Evolutionary conservation across 257 asterid genomes (phyloP).

Genomic region (Osmanthus fragrans): DNA sequence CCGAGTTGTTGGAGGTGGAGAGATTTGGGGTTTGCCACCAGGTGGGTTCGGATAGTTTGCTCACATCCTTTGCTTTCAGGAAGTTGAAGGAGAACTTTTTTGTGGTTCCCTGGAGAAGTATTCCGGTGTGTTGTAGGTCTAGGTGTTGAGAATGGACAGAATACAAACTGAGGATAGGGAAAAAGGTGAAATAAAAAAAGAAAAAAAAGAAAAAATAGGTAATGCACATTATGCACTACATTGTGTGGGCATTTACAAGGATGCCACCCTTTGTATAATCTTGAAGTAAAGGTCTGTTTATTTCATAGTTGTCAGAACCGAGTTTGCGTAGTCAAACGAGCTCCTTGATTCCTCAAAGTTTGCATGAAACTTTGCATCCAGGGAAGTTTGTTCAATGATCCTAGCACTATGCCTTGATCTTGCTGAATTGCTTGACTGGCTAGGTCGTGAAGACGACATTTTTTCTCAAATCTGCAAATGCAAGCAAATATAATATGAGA

Average conservation of each 20-base stretch:
- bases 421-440: conserved; percentile 60
- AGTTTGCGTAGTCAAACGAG: conserved; percentile 80
- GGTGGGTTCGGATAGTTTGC: conserved; percentile 82
- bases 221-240: not conserved
- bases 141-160: conserved; percentile 65
- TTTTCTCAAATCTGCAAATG: conserved; percentile 35
- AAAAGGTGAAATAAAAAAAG: no score
- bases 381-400: conserved; percentile 72
- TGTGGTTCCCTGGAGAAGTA: conserved; percentile 66
- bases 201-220: no score
- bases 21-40: conserved; percentile 81
- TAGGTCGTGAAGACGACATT: conserved; percentile 64
- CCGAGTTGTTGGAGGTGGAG: conserved; percentile 71
- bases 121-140: conserved; percentile 75
- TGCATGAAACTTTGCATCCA: conserved; percentile 81
- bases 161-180: conserved; percentile 31
- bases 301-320: no score
- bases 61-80: conserved; percentile 63
- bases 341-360: conserved; percentile 83
- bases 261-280: not conserved
- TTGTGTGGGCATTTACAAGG: not conserved
- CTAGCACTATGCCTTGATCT: conserved; percentile 75
- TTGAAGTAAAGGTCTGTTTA: no score
- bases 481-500: not conserved
- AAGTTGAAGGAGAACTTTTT: conserved; percentile 68